Base-by-base conservation (phyloP, 805 yeast species). In the Grigorovia yakushimaensis region DNA sequence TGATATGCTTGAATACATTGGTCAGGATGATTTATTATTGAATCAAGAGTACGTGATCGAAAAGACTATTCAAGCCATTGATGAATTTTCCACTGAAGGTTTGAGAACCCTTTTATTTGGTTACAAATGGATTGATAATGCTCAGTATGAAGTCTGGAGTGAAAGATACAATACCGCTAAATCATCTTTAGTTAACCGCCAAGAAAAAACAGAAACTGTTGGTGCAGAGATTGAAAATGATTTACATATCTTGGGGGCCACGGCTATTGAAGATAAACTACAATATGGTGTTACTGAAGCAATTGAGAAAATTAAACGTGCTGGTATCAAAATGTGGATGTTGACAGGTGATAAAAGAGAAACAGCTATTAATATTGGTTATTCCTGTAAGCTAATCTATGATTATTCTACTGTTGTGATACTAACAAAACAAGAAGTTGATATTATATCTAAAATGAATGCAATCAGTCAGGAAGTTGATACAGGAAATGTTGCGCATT, bases 251-350 rank as follows among this genome's bases (percentile, higher is more conserved):
- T 63, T 82, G 8, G 99, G 98, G 5, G 96, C 95, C 3, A 88
- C 97, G 4, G 98, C 98, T 0, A 93, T 93, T 51, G 99, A 93
- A 62, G 99, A 93, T 61, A 93, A 91, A 60, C 72, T 93, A 38
- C 99, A 93, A 67, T 84, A 82, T 21, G 99, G 98, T n/a, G 98
- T 93, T 6, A 84, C 97, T 20, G 96, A 89, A 47, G 78, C 98
- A 0, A 89, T 93, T 52, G 97, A 88, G 49, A 88, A 88, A 59
- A 73, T 93, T 44, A 77, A 95, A 56, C 74, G 94, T 52, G 98
- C 99, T 0, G 96, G 96, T 2, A 88, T 93, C 48, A 87, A 83
- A 58, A 68, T 93, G 73, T 93, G 99, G 99, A 93, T 93, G 97
- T 71, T 93, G 43, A 93, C 99, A 0, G 99, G 99, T 41, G 99